These are phyloP conservation scores for Pulveroboletus sp. DNA, from an alignment of 768 basidiomycete genomes.

Conservation along the genomic window DNA sequence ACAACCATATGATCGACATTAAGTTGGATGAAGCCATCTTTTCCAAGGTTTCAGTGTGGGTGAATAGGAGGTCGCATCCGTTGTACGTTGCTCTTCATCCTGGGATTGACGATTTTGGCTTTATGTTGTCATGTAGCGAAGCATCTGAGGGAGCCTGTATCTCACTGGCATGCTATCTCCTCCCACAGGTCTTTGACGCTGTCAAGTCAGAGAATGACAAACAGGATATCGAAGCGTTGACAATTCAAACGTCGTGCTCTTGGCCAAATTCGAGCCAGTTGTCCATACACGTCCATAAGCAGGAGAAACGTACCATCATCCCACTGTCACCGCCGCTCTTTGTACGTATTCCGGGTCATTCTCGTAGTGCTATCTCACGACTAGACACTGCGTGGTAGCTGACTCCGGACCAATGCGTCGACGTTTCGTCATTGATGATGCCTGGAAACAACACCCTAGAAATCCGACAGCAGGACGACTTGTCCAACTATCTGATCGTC, in stretches of 20 bases:
- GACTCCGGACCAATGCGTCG: slow-evolving; percentile 46
- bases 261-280: slow-evolving; percentile 41
- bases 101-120: not conserved
- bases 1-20: slow-evolving; percentile 25
- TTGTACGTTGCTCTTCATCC: slow-evolving; percentile 28
- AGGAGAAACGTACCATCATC: slow-evolving; percentile 9
- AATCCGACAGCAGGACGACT: slow-evolving; percentile 40
- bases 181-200: slow-evolving; percentile 21
- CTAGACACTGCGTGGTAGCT: slow-evolving; percentile 32
- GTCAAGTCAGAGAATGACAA: slow-evolving; percentile 10
- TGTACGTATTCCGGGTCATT: slow-evolving; percentile 30
- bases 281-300: slow-evolving; percentile 13
- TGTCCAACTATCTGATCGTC: slow-evolving; percentile 44
- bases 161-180: slow-evolving; percentile 44
- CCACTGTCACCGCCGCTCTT: slow-evolving; percentile 30
- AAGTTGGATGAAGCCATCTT: slow-evolving; percentile 27
- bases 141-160: slow-evolving; percentile 38
- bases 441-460: slow-evolving; percentile 41
- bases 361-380: not conserved
- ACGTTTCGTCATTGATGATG: slow-evolving; percentile 44
- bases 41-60: slow-evolving; percentile 35
- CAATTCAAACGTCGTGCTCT: slow-evolving; percentile 29
- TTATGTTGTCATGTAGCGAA: slow-evolving; percentile 23
- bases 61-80: slow-evolving; percentile 24
- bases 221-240: slow-evolving; percentile 17